Conservation (phyloP, 345 rosid genomes). For the Salix koriyanagi region DNA sequence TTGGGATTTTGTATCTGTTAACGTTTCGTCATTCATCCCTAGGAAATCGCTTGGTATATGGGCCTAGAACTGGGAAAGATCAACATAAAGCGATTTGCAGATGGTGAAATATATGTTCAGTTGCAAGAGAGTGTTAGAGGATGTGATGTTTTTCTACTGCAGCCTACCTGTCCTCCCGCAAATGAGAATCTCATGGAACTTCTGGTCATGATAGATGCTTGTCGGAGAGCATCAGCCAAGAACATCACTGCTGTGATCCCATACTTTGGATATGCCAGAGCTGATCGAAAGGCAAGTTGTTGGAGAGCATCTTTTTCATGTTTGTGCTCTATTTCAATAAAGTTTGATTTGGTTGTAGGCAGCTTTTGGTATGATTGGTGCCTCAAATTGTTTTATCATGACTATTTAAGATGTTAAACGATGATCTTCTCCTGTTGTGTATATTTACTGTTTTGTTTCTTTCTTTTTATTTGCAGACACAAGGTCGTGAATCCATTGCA, state of each 20-base stretch:
- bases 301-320: not conserved
- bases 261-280: constrained; percentile 95
- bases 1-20: not conserved
- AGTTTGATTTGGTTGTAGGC: not conserved
- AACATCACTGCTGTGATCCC: constrained; percentile 93
- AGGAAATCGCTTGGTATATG: constrained; percentile 91
- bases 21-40: not conserved
- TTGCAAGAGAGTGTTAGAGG: constrained; percentile 96
- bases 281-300: constrained; percentile 76
- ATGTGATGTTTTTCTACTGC: constrained; percentile 84
- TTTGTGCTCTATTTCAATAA: not conserved
- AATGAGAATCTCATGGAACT: constrained; percentile 98
- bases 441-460: not conserved
- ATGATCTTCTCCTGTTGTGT: not conserved
- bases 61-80: constrained; percentile 90
- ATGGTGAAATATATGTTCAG: constrained; percentile 94
- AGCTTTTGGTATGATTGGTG: not conserved
- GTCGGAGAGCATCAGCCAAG: constrained; percentile 90
- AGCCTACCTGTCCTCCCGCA: constrained; percentile 93
- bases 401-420: not conserved
- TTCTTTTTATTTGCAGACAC: constrained; percentile 45
- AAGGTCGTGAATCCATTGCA: constrained; percentile 95
- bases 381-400: not conserved
- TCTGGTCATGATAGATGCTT: constrained; percentile 91
- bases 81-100: constrained; percentile 85